A percentile compares a stretch with the other conserved stretches of the same genome.
phyloP scores from a whole-genome alignment of 176 grass and related monocot genomes.

The Calamus simplicifolius region DNA sequence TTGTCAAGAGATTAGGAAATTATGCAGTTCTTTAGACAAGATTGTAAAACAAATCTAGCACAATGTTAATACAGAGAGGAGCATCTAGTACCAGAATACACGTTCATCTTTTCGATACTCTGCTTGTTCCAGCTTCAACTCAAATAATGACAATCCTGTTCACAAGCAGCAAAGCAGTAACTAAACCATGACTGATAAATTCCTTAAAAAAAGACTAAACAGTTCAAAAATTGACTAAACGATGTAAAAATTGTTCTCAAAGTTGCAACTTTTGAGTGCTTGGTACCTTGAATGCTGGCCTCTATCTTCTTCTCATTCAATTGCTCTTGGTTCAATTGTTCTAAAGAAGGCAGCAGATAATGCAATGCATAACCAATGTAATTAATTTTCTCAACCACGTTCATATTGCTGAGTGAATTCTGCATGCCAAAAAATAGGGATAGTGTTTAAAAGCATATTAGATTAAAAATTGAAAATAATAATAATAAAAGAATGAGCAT shows the following conservation, averaged over 20 bases:
- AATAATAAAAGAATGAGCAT: neutral
- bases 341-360: slow-evolving; percentile 50
- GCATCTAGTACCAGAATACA: slow-evolving; percentile 39
- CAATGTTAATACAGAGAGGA: neutral
- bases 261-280: slow-evolving; percentile 5
- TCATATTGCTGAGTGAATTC: neutral
- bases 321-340: slow-evolving; percentile 39
- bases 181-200: slow-evolving; percentile 15
- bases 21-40: too few species aligned
- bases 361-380: slow-evolving; percentile 45
- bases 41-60: neutral
- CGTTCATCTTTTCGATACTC: slow-evolving; percentile 40
- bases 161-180: neutral
- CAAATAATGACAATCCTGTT: too few species aligned
- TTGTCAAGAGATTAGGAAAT: too few species aligned
- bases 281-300: slow-evolving; percentile 39
- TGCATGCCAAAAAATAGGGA: neutral
- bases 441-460: neutral
- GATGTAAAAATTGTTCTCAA: neutral
- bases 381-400: neutral
- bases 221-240: too few species aligned
- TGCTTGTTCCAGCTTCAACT: slow-evolving; percentile 31
- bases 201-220: neutral
- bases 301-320: slow-evolving; percentile 46
- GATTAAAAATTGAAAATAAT: neutral